These are phyloP conservation scores for Litchi chinensis DNA, from an alignment of 345 rosid genomes.

Conservation along the genomic window DNA sequence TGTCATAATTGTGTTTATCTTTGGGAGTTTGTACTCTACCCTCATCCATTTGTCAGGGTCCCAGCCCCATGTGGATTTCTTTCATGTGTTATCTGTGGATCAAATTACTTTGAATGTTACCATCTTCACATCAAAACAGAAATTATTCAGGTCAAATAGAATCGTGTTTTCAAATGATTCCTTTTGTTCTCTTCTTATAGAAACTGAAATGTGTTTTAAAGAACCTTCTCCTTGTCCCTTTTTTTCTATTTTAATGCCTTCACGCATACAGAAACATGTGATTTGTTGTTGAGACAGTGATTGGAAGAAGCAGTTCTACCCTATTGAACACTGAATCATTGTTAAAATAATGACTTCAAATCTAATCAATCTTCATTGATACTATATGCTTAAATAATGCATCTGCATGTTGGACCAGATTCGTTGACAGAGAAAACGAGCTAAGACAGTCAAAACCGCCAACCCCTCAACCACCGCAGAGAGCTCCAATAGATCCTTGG, in stretches of 20 bases:
- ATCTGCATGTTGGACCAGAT: conserved; percentile 44
- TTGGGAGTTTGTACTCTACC: background rate
- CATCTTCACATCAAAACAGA: background rate
- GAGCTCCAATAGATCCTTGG: conserved; percentile 82
- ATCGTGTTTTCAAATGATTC: background rate
- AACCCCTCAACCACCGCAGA: conserved; percentile 66
- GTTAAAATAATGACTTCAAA: background rate
- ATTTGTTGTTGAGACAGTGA: background rate
- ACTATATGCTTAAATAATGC: background rate
- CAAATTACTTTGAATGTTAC: background rate
- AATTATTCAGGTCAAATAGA: background rate
- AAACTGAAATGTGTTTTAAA: background rate
- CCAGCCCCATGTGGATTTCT: background rate
- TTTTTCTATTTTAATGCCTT: background rate
- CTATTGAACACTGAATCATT: background rate
- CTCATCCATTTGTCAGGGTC: background rate
- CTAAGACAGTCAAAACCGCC: conserved; percentile 85
- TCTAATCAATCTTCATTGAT: background rate
- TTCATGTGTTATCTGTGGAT: background rate
- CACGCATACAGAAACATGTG: background rate
- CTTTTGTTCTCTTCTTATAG: background rate
- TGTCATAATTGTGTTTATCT: background rate
- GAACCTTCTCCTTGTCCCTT: background rate
- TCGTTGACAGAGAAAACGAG: conserved; percentile 89
- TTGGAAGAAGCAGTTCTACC: background rate